Evolutionary conservation across 1,284 basidiomycete species (phyloP), one percentile per base, ranked within the genome.

Genomic region (Ganoderma multipileum): DNA sequence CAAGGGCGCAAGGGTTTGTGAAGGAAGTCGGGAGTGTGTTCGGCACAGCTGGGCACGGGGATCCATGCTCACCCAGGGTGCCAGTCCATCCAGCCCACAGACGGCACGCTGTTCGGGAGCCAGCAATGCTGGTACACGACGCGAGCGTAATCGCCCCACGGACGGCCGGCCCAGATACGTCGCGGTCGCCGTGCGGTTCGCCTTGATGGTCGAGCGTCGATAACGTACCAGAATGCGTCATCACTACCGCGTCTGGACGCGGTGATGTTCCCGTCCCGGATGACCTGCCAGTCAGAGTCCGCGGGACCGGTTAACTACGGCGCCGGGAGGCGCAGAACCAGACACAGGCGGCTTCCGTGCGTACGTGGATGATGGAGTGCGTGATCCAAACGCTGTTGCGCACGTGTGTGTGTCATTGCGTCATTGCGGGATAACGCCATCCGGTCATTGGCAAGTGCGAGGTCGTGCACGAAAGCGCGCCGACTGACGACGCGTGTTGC

Each of bases 151-250:
- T 72, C 69, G 28, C 71, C 54, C 87, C 87, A 88, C 42, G 86
- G 87, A 11, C 86, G 78, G 26, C 87, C 86, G 78, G 26, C 87
- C 87, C 20, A 87, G 79, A 75, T 80, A 80, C n/a, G 78, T 79
- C 4, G 84, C 26, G 18, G 78, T 79, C 4, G 84, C 26, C 16
- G 64, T 83, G 50, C 81, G 81, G 5, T 83, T 78, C 1, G 85
- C 85, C 36, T 84, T 79, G 42, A 86, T 77, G 54, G 86, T 81
- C 2, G 78, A 83, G 73, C 86, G 54, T 81, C 75, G 66, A 87
- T 82, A 84, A 88, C 72, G 83, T 86, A 68, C 83, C 83, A 59
- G 75, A 76, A 71, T 55, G 69, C 58, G 72, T 87, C 85, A 63
- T 84, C 78, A 2, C 81, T 80, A 66, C 81, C 73, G 58, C 87